Evolutionary conservation across 1,139 yeast species (phyloP).

Genomic region (Taphrina wiesneri): DNA sequence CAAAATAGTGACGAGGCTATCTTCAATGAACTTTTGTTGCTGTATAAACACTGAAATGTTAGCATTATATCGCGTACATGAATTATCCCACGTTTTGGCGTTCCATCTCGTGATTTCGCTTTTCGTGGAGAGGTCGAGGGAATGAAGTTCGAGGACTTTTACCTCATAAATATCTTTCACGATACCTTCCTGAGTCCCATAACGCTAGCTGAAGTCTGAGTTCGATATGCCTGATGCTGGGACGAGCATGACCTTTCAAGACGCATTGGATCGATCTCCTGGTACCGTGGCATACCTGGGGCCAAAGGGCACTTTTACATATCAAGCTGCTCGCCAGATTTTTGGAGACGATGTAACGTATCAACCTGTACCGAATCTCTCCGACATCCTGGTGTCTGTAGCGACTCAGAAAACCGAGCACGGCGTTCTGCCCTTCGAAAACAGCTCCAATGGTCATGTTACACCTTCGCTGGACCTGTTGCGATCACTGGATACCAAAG

Average conservation of each 20-base stretch:
- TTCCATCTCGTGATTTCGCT: not conserved
- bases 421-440: constrained; percentile 88
- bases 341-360: constrained; percentile 3
- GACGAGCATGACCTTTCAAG: not conserved
- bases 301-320: constrained; percentile 32
- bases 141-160: not conserved
- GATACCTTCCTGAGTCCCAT: not conserved
- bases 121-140: not conserved
- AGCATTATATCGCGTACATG: too few species aligned
- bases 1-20: too few species aligned
- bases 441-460: constrained; percentile 93
- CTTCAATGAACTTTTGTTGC: too few species aligned
- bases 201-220: not conserved
- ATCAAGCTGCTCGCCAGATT: constrained; percentile 21
- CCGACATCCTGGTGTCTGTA: constrained; percentile 11
- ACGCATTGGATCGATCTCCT: not conserved
- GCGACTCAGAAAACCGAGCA: constrained; percentile 43
- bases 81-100: not conserved
- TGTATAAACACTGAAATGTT: too few species aligned
- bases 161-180: not conserved
- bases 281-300: constrained; percentile 28
- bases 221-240: not conserved
- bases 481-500: constrained; percentile 45
- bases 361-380: constrained; percentile 20
- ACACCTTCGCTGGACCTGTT: constrained; percentile 78